A percentile compares a stretch with the other conserved stretches of the same genome.
phyloP scores from a whole-genome alignment of 1,139 yeast genomes.

The Groenewaldozyma auringiensis region DNA sequence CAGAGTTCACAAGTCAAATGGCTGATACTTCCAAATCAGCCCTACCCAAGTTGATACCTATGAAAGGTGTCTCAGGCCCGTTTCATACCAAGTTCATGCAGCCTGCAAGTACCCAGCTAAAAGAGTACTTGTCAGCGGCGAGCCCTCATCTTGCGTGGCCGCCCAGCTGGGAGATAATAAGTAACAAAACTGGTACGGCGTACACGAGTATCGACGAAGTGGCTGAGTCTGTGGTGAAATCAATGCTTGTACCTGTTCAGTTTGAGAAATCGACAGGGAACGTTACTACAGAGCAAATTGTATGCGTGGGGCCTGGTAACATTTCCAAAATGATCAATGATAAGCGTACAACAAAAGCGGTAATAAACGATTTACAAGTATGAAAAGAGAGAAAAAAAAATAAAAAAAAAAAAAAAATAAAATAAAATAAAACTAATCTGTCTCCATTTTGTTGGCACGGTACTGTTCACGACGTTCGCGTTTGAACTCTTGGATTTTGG shows the following conservation, averaged over 20 bases:
- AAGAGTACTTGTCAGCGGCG: constrained; percentile 11
- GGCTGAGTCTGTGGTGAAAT: constrained; percentile 19
- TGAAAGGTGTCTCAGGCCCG: constrained; percentile 40
- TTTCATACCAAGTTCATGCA: constrained; percentile 42
- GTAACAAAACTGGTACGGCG: constrained; percentile 31
- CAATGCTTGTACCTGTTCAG: constrained; percentile 28
- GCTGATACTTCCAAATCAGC: neutral
- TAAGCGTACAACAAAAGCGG: too few species aligned
- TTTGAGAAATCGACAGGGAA: constrained; percentile 8
- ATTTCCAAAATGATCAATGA: constrained; percentile 2
- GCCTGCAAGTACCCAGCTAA: constrained; percentile 32
- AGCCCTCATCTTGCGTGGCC: constrained; percentile 21
- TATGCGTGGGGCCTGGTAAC: neutral
- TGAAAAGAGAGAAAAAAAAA: too few species aligned
- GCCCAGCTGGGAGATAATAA: constrained; percentile 22
- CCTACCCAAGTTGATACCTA: neutral
- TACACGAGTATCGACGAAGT: constrained; percentile 26
- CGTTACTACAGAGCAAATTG: neutral
- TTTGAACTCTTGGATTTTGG: constrained; percentile 54
- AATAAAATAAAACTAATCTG: too few species aligned
- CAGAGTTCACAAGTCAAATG: too few species aligned
- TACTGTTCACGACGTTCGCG: constrained; percentile 14
- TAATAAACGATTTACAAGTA: too few species aligned
- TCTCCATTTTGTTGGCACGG: constrained; percentile 10
- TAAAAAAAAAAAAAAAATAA: too few species aligned